Base-by-base conservation (phyloP, 192 early-diverging fungal genomes). In the Geranomyces michiganensis region DNA sequence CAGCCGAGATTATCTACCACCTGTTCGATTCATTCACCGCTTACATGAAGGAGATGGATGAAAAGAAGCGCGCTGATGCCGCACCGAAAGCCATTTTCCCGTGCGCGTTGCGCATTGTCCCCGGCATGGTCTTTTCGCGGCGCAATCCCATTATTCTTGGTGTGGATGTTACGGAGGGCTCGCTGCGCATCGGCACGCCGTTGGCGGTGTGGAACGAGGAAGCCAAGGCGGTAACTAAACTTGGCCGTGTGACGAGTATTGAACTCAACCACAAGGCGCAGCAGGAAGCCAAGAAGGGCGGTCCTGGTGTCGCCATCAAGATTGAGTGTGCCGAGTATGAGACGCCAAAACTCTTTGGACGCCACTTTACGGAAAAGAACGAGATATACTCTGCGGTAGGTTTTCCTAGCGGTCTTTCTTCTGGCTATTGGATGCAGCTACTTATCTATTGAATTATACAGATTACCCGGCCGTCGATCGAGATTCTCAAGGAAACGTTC, bases 1-100 rank as follows among this genome's bases (percentile, higher is more conserved):
- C 87, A 67, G 97, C 97, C 31, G 95, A 99, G 73, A 96, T 98
- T 75, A 99, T 99, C 75, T 99, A 99, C 82, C 96, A 97, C 73
- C 85, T 99, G 90, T 98, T 97, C 76, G 97, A 99, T 77, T 78
- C 87, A 61, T 99, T 92, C 71, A 93, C 88, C 3, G 90, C 87
- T 30, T 96, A 99, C 76, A 82, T 82, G 77, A 81, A 86, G 61
- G 82, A 86, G 55, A 75, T 99, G 24, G 78, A 86, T 13, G 96
- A 97, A 78, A 87, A 92, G 82, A 92, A 90, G 82, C 90, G 90
- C 55, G 89, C 88, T 77, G 97, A 97, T 63, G 89, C 87, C 51
- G 91, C 92, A 3, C 90, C 94, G 21, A 81, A 87, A 30, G 97
- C 96, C 19, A 87, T 99, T n/a, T 99, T 96, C 90, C 97, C 97